A percentile compares a stretch with the other conserved stretches of the same genome.
Conservation (phyloP, 2,329 filamentous ascomycete species). For the Tolypocladium nubicola region DNA sequence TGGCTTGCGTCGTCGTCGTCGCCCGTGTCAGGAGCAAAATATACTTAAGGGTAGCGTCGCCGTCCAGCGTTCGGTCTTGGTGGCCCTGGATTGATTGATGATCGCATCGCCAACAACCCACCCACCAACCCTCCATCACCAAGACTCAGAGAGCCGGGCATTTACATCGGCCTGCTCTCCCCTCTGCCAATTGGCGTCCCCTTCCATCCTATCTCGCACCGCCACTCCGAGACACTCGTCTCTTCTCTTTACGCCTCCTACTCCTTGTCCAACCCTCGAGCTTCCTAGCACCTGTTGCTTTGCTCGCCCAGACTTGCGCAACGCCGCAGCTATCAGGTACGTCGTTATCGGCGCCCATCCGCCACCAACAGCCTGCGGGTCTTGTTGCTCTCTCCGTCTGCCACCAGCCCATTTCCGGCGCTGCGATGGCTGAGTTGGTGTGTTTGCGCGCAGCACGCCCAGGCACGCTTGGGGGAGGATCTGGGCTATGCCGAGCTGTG, state of each 20-base stretch:
- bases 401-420: not conserved
- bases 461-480: not conserved
- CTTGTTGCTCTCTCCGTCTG: not conserved
- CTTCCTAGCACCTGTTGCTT: not conserved
- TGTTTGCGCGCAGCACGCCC: not conserved
- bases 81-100: not conserved
- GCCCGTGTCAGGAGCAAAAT: not conserved
- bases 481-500: not conserved
- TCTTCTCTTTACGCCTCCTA: not conserved
- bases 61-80: not conserved
- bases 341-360: not conserved
- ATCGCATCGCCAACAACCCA: not conserved
- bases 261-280: not conserved
- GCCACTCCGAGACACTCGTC: not conserved
- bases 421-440: not conserved
- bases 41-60: conserved; percentile 8
- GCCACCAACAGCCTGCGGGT: not conserved
- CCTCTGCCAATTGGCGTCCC: conserved; percentile 3
- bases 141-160: not conserved
- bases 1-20: not conserved
- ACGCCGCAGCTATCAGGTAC: not conserved
- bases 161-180: not conserved
- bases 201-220: not conserved
- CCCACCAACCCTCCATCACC: not conserved
- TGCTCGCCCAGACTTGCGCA: not conserved